Evolutionary conservation across 1,139 yeast species (phyloP).

Genomic region (Geotrichum aggregatum): DNA sequence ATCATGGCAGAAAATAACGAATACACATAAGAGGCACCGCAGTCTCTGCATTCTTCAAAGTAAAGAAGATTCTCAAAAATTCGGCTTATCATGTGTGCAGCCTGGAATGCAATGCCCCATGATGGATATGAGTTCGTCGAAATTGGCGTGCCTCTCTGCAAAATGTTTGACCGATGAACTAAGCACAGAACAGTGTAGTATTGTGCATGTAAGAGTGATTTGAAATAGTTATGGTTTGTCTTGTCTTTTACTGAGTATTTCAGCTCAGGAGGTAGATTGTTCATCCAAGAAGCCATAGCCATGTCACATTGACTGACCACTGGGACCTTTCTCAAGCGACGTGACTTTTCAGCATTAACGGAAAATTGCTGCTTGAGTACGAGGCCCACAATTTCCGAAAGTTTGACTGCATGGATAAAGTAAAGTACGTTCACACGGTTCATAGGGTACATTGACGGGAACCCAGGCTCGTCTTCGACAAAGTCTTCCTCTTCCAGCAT

Average conservation of each 20-base stretch:
- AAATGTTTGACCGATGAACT: conserved; percentile 67
- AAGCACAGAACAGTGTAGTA: conserved; percentile 70
- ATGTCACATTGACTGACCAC: conserved; percentile 70
- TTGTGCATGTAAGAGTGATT: conserved; percentile 62
- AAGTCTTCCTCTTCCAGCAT: conserved; percentile 67
- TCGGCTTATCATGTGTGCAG: conserved; percentile 73
- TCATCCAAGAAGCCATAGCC: conserved; percentile 77
- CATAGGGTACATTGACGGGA: conserved; percentile 45
- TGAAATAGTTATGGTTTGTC: conserved; percentile 50
- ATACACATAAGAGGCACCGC: conserved; percentile 55
- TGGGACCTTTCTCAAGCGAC: conserved; percentile 47
- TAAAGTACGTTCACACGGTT: conserved; percentile 51
- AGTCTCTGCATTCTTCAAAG: conserved; percentile 49
- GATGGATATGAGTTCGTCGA: conserved; percentile 57
- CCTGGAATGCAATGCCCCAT: conserved; percentile 82
- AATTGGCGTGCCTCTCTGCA: conserved; percentile 38
- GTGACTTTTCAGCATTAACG: conserved; percentile 59
- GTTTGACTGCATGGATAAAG: conserved; percentile 61
- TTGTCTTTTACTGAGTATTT: conserved; percentile 59
- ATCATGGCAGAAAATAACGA: conserved; percentile 63
- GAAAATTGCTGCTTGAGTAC: conserved; percentile 69
- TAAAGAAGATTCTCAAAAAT: conserved; percentile 58
- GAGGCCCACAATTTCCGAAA: conserved; percentile 71
- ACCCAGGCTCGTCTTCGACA: conserved; percentile 52
- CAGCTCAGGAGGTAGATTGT: conserved; percentile 60